phyloP scores from a whole-genome alignment of 371 early-diverging fungal genomes.

The Capillidium heterosporum region DNA sequence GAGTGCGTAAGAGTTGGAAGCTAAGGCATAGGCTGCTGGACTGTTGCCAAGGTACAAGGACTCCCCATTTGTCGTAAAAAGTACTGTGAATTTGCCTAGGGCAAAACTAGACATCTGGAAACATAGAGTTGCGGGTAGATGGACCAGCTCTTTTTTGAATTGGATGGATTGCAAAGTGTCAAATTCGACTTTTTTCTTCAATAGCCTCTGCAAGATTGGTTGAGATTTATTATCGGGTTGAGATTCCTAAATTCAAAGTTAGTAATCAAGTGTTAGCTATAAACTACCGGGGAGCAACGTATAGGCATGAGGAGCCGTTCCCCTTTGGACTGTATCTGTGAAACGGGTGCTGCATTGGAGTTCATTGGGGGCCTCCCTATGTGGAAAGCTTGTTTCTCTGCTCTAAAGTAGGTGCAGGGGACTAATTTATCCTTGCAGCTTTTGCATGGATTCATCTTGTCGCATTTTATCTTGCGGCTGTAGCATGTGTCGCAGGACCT shows the following conservation, averaged over 20 bases:
- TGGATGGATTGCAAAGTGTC: too few relatives aligned
- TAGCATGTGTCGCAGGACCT: neutral
- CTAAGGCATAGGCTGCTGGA: neutral
- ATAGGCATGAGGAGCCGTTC: too few relatives aligned
- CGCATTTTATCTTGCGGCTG: neutral
- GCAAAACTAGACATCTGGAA: neutral
- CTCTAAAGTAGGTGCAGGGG: neutral
- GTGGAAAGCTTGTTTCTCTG: neutral
- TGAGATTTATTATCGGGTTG: too few relatives aligned
- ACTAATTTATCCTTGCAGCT: neutral
- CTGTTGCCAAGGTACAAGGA: neutral
- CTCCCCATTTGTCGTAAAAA: neutral
- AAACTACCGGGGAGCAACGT: too few relatives aligned
- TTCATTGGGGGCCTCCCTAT: neutral
- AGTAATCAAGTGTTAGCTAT: too few relatives aligned
- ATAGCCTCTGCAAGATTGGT: too few relatives aligned
- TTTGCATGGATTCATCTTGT: neutral
- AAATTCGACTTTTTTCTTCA: too few relatives aligned
- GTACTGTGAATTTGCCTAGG: neutral
- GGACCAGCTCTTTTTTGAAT: too few relatives aligned
- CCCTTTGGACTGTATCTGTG: too few relatives aligned
- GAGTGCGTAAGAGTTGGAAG: neutral
- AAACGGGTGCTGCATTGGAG: too few relatives aligned
- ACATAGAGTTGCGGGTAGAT: neutral
- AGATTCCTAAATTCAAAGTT: too few relatives aligned